Evolutionary conservation across 179 eudicot species (phyloP), one percentile per base, ranked within the genome.

Genomic region (Vitellaria paradoxa): DNA sequence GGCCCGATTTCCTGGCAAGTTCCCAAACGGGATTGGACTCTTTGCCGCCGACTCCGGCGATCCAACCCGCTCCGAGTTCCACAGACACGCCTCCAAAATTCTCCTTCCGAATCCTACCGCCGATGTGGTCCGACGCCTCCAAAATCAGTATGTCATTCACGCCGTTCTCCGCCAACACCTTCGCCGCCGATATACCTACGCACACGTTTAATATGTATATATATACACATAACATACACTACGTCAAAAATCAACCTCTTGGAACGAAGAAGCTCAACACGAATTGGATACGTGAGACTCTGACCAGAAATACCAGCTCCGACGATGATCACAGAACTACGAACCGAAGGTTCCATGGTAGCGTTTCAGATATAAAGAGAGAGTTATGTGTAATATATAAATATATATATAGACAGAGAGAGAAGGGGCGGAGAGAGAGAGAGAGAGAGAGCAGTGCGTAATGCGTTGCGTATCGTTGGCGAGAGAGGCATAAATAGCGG

Each of bases 21-120:
- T 92, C 89, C 96, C 93, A 94, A 14, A 94, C 88, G 3, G 98
- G 98, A 59, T 94, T 94, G 0, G 85, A 45, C 71, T 82, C 73
- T 20, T 86, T 81, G 20, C 98, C 98, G 14, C 98, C 98, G 21
- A 94, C 97, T 20, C 98, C 98, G 62, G 91, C 96, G 21, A 94
- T 86, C 98, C 98, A 94, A 18, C 98, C 98, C 49, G 98, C 98
- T 7, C 98, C 98, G 47, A 92, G 90, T 74, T 94, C 98, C 55
- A 91, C 98, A 77, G 93, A 68, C 59, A 92, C 88, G 50, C 89
- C 92, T n/a, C 91, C 89, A 37, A 94, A 92, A 3, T 68, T 49
- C 50, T 92, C 87, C 71, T 89, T 92, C 3, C 83, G 81, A 37
- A 94, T 84, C 75, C 98, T 80, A 15, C 98, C 98, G 1, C 98